Percentiles rank a stretch among this genome's conserved stretches.
Conservation (phyloP, 2,329 filamentous ascomycete genomes). For the Chrysoporthe puriensis region DNA sequence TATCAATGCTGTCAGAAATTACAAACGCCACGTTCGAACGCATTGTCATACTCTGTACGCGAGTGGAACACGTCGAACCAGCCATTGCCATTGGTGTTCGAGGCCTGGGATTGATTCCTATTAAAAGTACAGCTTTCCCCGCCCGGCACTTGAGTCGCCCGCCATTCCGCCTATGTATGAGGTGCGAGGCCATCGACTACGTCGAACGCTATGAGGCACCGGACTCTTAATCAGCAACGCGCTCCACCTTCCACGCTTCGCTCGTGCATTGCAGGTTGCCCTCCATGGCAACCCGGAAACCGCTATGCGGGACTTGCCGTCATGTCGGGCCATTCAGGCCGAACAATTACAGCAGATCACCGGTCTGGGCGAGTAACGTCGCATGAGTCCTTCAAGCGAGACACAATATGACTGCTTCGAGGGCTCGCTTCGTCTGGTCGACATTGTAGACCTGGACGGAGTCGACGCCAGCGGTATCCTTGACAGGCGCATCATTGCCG, state of each 20-base stretch:
- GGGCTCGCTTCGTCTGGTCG: slow-evolving; percentile 29
- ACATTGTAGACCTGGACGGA: slow-evolving; percentile 26
- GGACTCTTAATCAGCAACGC: neutral
- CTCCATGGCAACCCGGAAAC: neutral
- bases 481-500: slow-evolving; percentile 39
- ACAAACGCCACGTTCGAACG: neutral
- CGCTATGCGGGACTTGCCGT: neutral
- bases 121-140: neutral
- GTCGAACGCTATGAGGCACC: neutral
- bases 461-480: slow-evolving; percentile 27
- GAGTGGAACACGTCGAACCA: neutral
- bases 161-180: neutral
- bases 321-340: neutral
- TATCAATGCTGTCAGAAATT: neutral
- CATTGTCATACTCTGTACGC: neutral
- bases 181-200: neutral
- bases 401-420: slow-evolving; percentile 27
- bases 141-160: neutral
- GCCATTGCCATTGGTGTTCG: neutral
- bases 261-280: neutral
- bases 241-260: neutral
- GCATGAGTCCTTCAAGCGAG: slow-evolving; percentile 8
- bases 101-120: neutral
- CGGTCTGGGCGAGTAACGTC: neutral
- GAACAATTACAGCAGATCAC: neutral